Conservation (phyloP, 164 flowering plant species). For the Taxillus chinensis region DNA sequence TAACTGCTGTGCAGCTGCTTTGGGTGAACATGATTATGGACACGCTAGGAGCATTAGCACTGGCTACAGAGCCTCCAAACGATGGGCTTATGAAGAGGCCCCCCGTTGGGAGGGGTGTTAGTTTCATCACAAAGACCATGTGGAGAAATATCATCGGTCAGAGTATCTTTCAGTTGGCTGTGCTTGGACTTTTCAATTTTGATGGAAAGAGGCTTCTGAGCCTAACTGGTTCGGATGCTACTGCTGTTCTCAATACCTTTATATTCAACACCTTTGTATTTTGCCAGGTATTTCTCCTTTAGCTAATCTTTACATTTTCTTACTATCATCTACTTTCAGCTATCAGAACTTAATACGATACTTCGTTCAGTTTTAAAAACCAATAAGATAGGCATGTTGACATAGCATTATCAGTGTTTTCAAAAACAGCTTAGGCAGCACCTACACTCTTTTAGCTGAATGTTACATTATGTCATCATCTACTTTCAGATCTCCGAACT, state of each 20-base stretch:
- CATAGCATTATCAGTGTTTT: no score
- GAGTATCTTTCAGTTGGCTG: constrained; percentile 43
- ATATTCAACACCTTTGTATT: constrained; percentile 70
- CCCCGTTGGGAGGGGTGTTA: constrained; percentile 55
- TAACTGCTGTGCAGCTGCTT: constrained; percentile 65
- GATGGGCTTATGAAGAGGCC: constrained; percentile 57
- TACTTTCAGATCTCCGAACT: no score
- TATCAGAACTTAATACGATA: no score
- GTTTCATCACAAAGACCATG: constrained; percentile 54
- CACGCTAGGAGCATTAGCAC: constrained; percentile 65
- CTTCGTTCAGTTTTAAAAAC: no score
- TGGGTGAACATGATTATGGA: constrained; percentile 82
- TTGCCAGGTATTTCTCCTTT: constrained; percentile 37
- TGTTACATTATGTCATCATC: no score
- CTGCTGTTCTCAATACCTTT: constrained; percentile 36
- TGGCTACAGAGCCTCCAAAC: constrained; percentile 83
- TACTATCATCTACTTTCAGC: background rate
- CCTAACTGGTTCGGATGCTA: constrained; percentile 40
- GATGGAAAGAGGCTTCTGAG: constrained; percentile 34
- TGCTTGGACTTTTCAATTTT: constrained; percentile 45
- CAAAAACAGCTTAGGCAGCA: no score
- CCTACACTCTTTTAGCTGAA: no score
- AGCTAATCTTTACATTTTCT: background rate
- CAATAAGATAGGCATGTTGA: no score
- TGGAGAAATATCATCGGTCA: constrained; percentile 70